Evolutionary conservation across 129 eudicot species (phyloP).

Genomic region (Flaveria brownii): DNA sequence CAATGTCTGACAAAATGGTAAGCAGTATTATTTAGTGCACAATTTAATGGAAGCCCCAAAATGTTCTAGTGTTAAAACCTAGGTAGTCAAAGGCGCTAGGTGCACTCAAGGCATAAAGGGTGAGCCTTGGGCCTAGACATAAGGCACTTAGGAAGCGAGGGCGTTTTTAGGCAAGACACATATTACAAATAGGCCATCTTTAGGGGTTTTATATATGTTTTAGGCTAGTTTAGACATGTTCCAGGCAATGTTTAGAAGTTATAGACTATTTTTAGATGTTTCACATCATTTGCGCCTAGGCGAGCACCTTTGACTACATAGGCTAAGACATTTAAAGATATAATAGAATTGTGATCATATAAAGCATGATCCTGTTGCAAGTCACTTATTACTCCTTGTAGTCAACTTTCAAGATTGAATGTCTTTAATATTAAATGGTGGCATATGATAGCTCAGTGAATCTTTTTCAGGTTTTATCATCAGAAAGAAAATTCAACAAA

Average conservation of each 20-base stretch:
- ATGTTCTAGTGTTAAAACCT: background rate
- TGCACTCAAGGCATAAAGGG: too few relatives aligned
- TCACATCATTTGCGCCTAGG: too few relatives aligned
- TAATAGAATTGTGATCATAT: background rate
- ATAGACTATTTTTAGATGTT: too few relatives aligned
- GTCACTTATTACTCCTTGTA: background rate
- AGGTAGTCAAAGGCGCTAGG: too few relatives aligned
- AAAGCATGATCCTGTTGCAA: background rate
- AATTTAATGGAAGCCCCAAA: background rate
- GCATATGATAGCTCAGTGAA: background rate
- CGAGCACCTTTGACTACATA: too few relatives aligned
- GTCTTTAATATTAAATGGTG: background rate
- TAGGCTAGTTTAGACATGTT: too few relatives aligned
- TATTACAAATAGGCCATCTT: too few relatives aligned
- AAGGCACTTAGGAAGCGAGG: too few relatives aligned
- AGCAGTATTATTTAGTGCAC: constrained; percentile 7
- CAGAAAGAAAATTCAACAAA: constrained; percentile 1
- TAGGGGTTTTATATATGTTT: too few relatives aligned
- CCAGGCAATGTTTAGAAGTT: too few relatives aligned
- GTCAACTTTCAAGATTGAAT: background rate
- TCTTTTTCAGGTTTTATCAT: background rate
- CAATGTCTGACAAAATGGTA: constrained; percentile 65
- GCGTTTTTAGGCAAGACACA: too few relatives aligned
- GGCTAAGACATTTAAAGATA: background rate
- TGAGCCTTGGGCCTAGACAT: too few relatives aligned